These are phyloP conservation scores for Dactylonectria macrodidyma DNA, from an alignment of 2,329 filamentous ascomycete species.

Conservation along the genomic window DNA sequence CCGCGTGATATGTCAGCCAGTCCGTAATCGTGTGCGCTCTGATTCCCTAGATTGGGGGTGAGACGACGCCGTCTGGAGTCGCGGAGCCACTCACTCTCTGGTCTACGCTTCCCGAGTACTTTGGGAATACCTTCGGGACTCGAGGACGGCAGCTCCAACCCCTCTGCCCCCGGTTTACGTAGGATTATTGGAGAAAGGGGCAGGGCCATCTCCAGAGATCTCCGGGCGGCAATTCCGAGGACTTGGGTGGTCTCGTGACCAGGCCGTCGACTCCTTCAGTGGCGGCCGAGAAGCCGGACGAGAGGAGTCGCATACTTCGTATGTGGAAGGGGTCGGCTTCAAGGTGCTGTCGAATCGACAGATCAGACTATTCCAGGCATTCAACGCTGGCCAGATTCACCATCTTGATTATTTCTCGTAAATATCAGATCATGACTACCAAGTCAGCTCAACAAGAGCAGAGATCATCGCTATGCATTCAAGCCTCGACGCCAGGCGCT, in stretches of 20 bases:
- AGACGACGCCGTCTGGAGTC: slow-evolving; percentile 28
- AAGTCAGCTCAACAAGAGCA: background rate
- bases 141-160: background rate
- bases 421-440: slow-evolving; percentile 8
- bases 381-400: background rate
- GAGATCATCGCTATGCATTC: slow-evolving; percentile 10
- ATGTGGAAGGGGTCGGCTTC: background rate
- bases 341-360: background rate
- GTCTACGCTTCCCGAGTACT: slow-evolving; percentile 17
- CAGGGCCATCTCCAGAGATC: slow-evolving; percentile 11
- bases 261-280: background rate
- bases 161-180: background rate
- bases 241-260: slow-evolving; percentile 28
- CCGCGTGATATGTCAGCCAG: slow-evolving; percentile 40
- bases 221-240: slow-evolving; percentile 20
- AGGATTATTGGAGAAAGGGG: background rate
- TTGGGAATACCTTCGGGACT: background rate
- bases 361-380: background rate
- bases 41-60: slow-evolving; percentile 35
- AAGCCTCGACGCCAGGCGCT: slow-evolving; percentile 7
- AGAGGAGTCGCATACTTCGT: background rate
- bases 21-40: slow-evolving; percentile 36
- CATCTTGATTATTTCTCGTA: background rate
- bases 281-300: background rate
- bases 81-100: slow-evolving; percentile 27